Evolutionary conservation across 2,329 filamentous ascomycete species (phyloP), one percentile per base, ranked within the genome.

Genomic region (Botryotinia narcissicola): DNA sequence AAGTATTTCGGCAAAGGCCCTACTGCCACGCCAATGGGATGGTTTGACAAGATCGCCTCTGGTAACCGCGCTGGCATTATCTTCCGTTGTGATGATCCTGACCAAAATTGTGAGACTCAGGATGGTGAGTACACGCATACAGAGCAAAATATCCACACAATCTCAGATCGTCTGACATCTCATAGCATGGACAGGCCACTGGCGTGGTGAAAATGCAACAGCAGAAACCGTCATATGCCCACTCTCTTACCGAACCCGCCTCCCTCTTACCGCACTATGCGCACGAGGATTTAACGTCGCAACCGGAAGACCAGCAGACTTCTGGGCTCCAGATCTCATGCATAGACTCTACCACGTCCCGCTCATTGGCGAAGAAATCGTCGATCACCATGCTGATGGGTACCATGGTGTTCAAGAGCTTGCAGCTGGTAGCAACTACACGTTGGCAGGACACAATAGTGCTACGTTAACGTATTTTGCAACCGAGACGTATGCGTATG

Each of bases 381-480:
- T 92, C 54, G 88, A 89, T 72, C 90, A 93, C 82, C 91, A 86
- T 77, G 85, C 88, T 10, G 88, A 89, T 68, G 84, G 84, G 67
- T 91, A 91, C 79, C 81, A 83, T 4, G 87, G 85, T 3, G 86
- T 87, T 3, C 69, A 91, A 1, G 84, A 84, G 20, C 83, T 90
- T 37, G 88, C 89, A 0, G 80, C 83, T 75, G 76, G 79, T 18
- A 82, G 85, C 12, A 85, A 87, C 12, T 81, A 83, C 7, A 84
- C 85, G 40, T 83, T 86, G 4, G 82, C 86, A 8, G 86, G 84
- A 4, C 83, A 85, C 42, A 90, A 93, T 81, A 90, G 87, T 46
- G 86, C 91, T 75, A 85, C 87, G 0, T 83, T 93, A 60, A 89
- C 91, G 81, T 91, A 90, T 81, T 93, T 93, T 79, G 90, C 91